Evolutionary conservation across 2,329 filamentous ascomycete species (phyloP), one percentile per base, ranked within the genome.

Genomic region (Chrysosporium keratinophilum): DNA sequence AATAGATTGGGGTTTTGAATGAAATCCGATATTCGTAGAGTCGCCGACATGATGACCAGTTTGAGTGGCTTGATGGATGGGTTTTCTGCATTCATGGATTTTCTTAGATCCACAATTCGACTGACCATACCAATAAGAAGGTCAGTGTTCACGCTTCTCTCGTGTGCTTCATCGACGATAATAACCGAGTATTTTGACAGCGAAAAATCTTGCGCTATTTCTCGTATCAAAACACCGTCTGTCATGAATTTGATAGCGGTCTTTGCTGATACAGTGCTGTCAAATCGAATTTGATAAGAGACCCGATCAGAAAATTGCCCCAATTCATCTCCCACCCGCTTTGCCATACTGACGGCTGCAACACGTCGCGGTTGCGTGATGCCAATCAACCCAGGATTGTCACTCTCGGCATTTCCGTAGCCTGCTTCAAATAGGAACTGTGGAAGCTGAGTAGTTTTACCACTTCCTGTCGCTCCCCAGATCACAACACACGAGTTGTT

Each of bases 221-320:
- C 93, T 54, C 93, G 84, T 9, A 98, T 78, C 56, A 98, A 75
- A 28, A 98, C 89, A 78, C 93, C 93, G 69, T 98, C 93, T 0
- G 93, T 98, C 90, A 98, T 96, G 72, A 97, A 98, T 68, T 98
- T 98, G 67, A 98, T 81, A 5, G 88, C 86, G 0, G 93, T 98
- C 50, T 88, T 84, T 28, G 82, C 76, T 47, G 83, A 81, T 1
- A 86, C 83, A 0, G 84, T 91, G 48, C 85, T 88, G 65, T 98
- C 93, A 60, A 97, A 98, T 20, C 94, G 85, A 62, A 98, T 96
- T 67, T 90, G 93, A 67, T 97, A 94, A 3, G 87, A 88, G 5
- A 98, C 90, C 46, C 80, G 79, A 23, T 84, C 76, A n/a, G 82
- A 83, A 62, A 84, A 81, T 45, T 86, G 77, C 1, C 88, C 89